Conservation (phyloP, 805 yeast species). For the Tetrapisispora iriomotensis region DNA sequence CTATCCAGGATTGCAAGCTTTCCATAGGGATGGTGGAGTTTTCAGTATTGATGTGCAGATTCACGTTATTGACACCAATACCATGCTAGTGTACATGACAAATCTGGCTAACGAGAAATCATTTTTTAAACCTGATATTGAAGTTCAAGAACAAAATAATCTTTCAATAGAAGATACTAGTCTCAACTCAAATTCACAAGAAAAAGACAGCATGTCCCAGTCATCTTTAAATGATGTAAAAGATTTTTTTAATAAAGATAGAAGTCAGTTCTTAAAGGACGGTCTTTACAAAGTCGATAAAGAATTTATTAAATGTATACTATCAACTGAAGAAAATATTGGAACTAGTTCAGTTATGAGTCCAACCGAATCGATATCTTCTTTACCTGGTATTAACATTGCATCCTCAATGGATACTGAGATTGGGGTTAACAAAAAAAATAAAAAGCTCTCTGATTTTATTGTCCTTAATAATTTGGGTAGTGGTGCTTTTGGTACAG, state of each 20-base stretch:
- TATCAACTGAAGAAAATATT: not conserved
- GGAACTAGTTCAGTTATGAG: too few relatives aligned
- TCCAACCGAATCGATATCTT: not conserved
- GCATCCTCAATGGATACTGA: constrained; percentile 4
- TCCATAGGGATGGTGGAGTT: constrained; percentile 55
- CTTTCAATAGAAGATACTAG: too few relatives aligned
- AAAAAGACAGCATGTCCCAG: too few relatives aligned
- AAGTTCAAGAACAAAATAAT: too few relatives aligned
- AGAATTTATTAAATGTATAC: not conserved
- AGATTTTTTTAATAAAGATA: constrained; percentile 10
- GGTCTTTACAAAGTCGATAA: not conserved
- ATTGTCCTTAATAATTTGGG: constrained; percentile 68
- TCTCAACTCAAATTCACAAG: too few relatives aligned
- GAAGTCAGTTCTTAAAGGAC: not conserved
- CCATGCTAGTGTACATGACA: constrained; percentile 74
- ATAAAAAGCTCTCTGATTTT: constrained; percentile 49
- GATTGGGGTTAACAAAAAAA: constrained; percentile 62
- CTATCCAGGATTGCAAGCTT: constrained; percentile 56
- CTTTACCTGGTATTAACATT: constrained; percentile 65
- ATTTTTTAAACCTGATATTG: not conserved
- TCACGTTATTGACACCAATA: constrained; percentile 50
- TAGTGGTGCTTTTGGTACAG: constrained; percentile 94
- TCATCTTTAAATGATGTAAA: constrained; percentile 26
- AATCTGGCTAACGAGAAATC: not conserved
- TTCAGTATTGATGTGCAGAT: constrained; percentile 73